Evolutionary conservation across 345 rosid species (phyloP), one percentile per base, ranked within the genome.

Genomic region (Aurinia saxatilis): DNA sequence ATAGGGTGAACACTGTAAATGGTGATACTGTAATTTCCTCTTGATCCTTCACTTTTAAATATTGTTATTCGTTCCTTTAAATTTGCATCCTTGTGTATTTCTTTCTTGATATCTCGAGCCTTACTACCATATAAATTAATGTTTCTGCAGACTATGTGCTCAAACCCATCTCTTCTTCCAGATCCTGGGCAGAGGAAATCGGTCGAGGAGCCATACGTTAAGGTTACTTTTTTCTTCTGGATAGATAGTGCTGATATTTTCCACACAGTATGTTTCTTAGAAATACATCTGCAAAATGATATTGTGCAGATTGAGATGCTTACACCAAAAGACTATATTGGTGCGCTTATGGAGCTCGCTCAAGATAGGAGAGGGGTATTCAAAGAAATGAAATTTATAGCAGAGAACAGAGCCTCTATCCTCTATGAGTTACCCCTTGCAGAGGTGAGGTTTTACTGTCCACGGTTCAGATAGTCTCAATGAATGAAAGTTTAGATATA

Each of bases 331-430:
- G 99, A 93, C 58, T 82, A 76, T 65, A 89, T 93, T 60, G 99
- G 99, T 62, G 70, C 95, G 8, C 89, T 93, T 50, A 93, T 93
- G 97, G 99, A 93, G 80, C 81, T 93, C 38, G 84, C 97, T 76
- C 97, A 92, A 81, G 98, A 92, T 17, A 78, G 98, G 70, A 87
- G 98, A 84, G 98, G 87, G 56, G 93, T 81, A 50, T 92, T 89
- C 67, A 87, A 82, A 71, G 98, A 89, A 81, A 87, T 92, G 91
- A 92, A 87, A 80, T 92, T 60, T 75, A 83, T 92, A 60, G 78
- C 99, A 5, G 97, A 93, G 76, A 85, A 60, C 33, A 82, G 99
- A 71, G 96, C 97, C 60, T 87, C 99, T 13, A 67, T 93, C 66
- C 68, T 75, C 29, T 93, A 93, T 75, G 87, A 81, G 68, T 79